phyloP scores from a whole-genome alignment of 164 flowering plant genomes.

The Dillenia turbinata region DNA sequence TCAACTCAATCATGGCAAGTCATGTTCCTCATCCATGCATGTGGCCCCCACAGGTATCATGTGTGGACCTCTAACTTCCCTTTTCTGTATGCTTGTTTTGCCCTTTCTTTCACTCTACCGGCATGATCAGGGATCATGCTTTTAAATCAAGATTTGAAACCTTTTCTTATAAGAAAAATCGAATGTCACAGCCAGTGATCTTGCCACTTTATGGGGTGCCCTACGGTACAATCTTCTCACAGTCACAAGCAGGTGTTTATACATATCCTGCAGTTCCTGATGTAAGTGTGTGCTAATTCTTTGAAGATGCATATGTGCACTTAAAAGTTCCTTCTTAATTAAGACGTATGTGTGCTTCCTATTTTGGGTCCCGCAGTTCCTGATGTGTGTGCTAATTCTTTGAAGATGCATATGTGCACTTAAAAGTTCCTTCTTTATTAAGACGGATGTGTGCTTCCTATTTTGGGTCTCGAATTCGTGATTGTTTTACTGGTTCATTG shows the following conservation, averaged over 20 bases:
- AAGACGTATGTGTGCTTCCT: too few species aligned
- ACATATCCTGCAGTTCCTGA: neutral
- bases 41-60: slow-evolving; percentile 5
- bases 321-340: too few species aligned
- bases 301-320: too few species aligned
- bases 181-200: neutral
- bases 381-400: neutral
- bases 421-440: too few species aligned
- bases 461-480: too few species aligned
- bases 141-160: neutral
- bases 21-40: slow-evolving; percentile 2
- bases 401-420: too few species aligned
- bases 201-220: slow-evolving; percentile 1
- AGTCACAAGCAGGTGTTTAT: too few species aligned
- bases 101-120: neutral
- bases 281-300: neutral
- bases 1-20: neutral
- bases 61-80: slow-evolving; percentile 9
- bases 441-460: too few species aligned
- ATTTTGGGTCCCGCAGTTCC: neutral
- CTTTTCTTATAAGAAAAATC: too few species aligned
- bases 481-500: too few species aligned
- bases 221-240: neutral
- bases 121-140: neutral
- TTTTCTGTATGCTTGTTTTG: neutral